Base-by-base conservation (phyloP, 1,284 basidiomycete species). In the Cronartium quercuum region DNA sequence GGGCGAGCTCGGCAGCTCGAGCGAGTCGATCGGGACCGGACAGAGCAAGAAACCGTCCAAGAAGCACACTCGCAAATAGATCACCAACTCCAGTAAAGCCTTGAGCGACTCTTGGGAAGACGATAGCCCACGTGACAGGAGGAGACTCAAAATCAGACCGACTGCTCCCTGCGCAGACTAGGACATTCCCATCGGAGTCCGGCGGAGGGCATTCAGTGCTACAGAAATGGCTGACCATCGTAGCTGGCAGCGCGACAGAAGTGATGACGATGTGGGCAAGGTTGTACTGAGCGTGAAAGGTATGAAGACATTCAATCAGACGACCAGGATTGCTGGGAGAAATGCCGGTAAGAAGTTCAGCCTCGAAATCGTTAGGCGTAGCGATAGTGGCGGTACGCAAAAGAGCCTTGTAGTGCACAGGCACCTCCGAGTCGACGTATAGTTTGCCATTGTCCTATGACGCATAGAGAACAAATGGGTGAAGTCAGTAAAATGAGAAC, bases 1-100 rank as follows among this genome's bases (percentile, higher is more conserved):
- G 85, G 0, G 94, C 90, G 40, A 83, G 76, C 71, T 83, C 82
- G 61, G 82, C 82, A 1, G 84, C 83, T 21, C 77, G 78, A 6
- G 83, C 87, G 84, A 68, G 90, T 86, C 7, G 47, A 13, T 24
- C 21, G 9, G 60, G 6, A 13, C 40, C 37, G 51, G 15, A 66
- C 12, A 80, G 65, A 15, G 81, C 79, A n/a, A 83, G 80, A 81
- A 89, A 97, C 79, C 94, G 89, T 0, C 89, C 95, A 0, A 96
- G 84, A 18, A 94, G 87, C 69, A 98, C 87, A 0, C 96, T 92
- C 1, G 94, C 94, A 84, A 99, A 98, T 68, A 98, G 87, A 81
- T 99, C 95, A 13, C 95, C 96, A 2, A 97, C 94, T 35, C 95
- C 96, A 10, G 91, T 91, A 82, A 95, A 98, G 83, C 97, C 96